phyloP scores from a whole-genome alignment of 2,329 filamentous ascomycete genomes.

The Davidsoniella virescens region DNA sequence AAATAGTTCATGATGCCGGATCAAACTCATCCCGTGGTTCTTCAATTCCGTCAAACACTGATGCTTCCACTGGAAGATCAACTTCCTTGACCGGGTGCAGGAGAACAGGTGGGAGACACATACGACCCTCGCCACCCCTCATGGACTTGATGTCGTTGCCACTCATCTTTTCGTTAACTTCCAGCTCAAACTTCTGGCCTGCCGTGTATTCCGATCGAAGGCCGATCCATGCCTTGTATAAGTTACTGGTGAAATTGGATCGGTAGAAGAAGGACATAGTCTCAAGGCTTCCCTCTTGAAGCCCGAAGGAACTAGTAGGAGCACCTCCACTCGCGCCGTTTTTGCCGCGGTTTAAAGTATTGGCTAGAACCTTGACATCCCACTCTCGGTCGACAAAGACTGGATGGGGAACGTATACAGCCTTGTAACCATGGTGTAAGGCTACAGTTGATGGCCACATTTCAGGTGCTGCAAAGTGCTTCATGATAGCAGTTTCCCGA shows the following conservation, averaged over 20 bases:
- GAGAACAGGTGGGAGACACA: conserved; percentile 83
- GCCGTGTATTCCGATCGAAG: conserved; percentile 64
- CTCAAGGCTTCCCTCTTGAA: conserved; percentile 75
- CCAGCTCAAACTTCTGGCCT: conserved; percentile 58
- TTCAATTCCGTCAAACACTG: conserved; percentile 14
- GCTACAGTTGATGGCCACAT: conserved; percentile 89
- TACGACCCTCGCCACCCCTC: conserved; percentile 59
- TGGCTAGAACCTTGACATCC: conserved; percentile 63
- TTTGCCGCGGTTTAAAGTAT: conserved; percentile 62
- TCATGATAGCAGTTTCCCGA: conserved; percentile 66
- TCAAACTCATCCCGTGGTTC: conserved; percentile 29
- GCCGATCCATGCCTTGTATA: conserved; percentile 79
- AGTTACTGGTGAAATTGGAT: conserved; percentile 59
- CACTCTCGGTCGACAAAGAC: conserved; percentile 76
- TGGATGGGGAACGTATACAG: conserved; percentile 78
- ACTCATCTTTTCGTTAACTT: conserved; percentile 34
- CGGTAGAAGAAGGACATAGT: conserved; percentile 90
- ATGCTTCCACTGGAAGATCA: conserved; percentile 45
- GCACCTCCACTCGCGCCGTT: conserved; percentile 62
- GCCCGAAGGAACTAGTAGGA: conserved; percentile 58
- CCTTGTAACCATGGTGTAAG: conserved; percentile 83
- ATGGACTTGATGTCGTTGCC: conserved; percentile 33
- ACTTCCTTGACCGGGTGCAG: conserved; percentile 77
- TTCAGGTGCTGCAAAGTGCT: conserved; percentile 84
- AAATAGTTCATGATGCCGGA: conserved; percentile 24